Evolutionary conservation across 2,329 filamentous ascomycete genomes (phyloP).

Genomic region (Fragosphaeria purpurea): DNA sequence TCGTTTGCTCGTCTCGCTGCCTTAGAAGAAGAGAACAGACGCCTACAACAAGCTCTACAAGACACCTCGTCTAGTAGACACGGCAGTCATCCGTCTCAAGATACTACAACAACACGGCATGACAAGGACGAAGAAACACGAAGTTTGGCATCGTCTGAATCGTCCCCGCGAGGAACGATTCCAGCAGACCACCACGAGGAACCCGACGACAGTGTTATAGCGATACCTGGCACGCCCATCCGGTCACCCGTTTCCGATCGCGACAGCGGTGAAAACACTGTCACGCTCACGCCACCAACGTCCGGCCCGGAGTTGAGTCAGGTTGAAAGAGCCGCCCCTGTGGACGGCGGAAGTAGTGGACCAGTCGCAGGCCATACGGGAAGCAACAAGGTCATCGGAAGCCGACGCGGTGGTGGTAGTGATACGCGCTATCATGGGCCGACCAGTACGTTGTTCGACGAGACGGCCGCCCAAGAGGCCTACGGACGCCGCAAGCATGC

Average conservation of each 20-base stretch:
- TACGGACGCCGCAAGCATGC: constrained; percentile 11
- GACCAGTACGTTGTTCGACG: constrained; percentile 38
- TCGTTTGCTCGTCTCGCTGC: neutral
- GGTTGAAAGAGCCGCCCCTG: too few species aligned
- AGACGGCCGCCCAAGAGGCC: constrained; percentile 14
- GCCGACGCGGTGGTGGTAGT: constrained; percentile 17
- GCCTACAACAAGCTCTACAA: constrained; percentile 10
- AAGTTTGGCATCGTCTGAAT: neutral
- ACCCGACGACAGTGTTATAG: constrained; percentile 17
- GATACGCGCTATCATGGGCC: constrained; percentile 38
- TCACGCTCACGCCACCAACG: constrained; percentile 12
- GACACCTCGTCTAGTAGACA: constrained; percentile 14
- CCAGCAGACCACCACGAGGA: neutral
- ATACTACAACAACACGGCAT: neutral
- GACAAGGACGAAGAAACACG: neutral
- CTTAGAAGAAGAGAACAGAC: constrained; percentile 1
- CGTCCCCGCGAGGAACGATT: neutral
- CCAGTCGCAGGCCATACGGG: too few species aligned
- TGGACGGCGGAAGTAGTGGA: constrained; percentile 19
- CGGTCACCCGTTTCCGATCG: neutral
- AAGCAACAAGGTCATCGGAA: constrained; percentile 15
- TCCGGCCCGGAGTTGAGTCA: too few species aligned
- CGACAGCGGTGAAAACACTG: constrained; percentile 9
- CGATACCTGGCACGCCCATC: constrained; percentile 14
- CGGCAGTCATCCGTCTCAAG: constrained; percentile 9